Evolutionary conservation across 75 land plant species (phyloP), one percentile per base, ranked within the genome.

Genomic region (Cunninghamia lanceolata): DNA sequence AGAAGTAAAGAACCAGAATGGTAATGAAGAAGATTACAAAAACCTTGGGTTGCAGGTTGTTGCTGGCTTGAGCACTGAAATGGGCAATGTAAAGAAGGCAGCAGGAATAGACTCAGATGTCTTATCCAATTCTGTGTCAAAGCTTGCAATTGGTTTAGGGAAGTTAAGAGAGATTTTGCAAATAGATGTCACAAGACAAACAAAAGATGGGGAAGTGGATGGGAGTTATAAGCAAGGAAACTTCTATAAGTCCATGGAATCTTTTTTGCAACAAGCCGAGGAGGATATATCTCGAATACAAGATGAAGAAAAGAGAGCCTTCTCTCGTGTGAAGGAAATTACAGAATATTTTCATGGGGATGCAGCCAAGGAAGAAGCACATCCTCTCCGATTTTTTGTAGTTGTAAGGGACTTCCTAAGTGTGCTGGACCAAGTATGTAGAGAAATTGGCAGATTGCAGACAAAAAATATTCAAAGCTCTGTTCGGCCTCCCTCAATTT

Each of bases 11-110:
- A 42, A 45, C 16, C 74, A 53, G 52, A 59, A 88, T 28, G 70
- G 19, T 39, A 75, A 50, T 6, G 85, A 88, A 45, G 89, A 88
- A 3, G 90, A 91, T 42, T 91, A 86, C 87, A 84, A 88, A 76
- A 95, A 93, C 85, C 89, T 94, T 10, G 99, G 98, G 28, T 83
- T 96, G 84, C 94, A 96, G 87, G 93, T 93, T 83, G 94, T 98
- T 36, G 63, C 92, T 47, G 90, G 89, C 21, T 88, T 98, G 39
- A 91, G 94, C 40, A 76, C 86, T 32, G 99, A 98, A 90, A 92
- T 98, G 85, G 74, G 82, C 68, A 95, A 92, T 83, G 95, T 95
- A 28, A 91, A 92, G 87, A 94, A 91, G 88, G 97, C 98, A 28
- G 98, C 94, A 52, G 91, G 91, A 36, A 87, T 95, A 87, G 98